Percentiles rank a stretch among this genome's conserved stretches.
Evolutionary conservation across 768 basidiomycete species (phyloP).

Genomic region (Mycena capillaripes): DNA sequence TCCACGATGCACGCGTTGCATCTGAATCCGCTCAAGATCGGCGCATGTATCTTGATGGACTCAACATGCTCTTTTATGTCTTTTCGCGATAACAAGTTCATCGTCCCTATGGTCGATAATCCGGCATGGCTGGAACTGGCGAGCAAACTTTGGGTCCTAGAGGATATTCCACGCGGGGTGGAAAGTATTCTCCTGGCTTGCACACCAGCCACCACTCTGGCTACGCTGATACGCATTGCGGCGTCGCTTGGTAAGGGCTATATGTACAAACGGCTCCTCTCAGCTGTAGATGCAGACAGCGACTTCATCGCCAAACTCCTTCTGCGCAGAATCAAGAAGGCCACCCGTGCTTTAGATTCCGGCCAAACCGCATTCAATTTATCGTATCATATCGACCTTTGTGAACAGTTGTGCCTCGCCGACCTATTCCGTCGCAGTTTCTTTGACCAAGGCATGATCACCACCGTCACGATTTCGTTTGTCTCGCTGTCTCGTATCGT

Average conservation of each 20-base stretch:
- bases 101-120: constrained; percentile 45
- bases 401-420: constrained; percentile 50
- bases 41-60: constrained; percentile 43
- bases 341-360: constrained; percentile 6
- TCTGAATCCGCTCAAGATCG: constrained; percentile 32
- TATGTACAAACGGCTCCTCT: constrained; percentile 42
- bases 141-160: constrained; percentile 49
- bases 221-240: constrained; percentile 39
- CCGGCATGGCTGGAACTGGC: constrained; percentile 50
- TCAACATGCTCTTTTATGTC: constrained; percentile 45
- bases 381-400: constrained; percentile 45
- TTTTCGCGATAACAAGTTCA: constrained; percentile 43
- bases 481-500: constrained; percentile 42
- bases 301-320: constrained; percentile 45
- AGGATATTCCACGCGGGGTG: constrained; percentile 35
- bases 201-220: constrained; percentile 45
- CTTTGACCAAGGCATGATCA: constrained; percentile 46
- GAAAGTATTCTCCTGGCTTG: constrained; percentile 43
- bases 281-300: constrained; percentile 43
- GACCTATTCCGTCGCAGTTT: constrained; percentile 46
- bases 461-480: constrained; percentile 46
- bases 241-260: constrained; percentile 27
- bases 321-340: constrained; percentile 45
- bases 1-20: constrained; percentile 43
- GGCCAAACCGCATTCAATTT: constrained; percentile 28